Evolutionary conservation across 2,329 filamentous ascomycete species (phyloP), one percentile per base, ranked within the genome.

Genomic region (Karstenula rhodostoma): DNA sequence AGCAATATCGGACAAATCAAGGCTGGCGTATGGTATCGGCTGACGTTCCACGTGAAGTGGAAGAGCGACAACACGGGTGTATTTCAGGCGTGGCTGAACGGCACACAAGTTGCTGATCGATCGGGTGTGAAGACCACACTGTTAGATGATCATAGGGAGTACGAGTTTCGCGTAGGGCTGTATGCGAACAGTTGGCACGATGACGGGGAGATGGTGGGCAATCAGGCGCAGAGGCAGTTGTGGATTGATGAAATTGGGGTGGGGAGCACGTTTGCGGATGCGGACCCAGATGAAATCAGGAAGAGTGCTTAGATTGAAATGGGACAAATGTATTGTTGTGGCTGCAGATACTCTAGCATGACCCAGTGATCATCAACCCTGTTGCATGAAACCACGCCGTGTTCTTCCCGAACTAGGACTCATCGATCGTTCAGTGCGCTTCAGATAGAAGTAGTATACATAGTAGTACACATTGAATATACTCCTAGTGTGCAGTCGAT

Each of bases 161-260:
- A 84, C 64, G 74, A 81, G 68, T 84, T 83, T 70, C 71, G 78
- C 6, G 78, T 84, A 13, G 83, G 83, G 0, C 69, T 84, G 33
- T 85, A 85, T 69, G 82, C 82, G 0, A 85, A 84, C 66, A 77
- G 78, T 12, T 85, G 82, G 83, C 72, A 82, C 59, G 82, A 84
- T 60, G 73, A 61, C 5, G 8, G 43, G 7, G 49, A 49, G 40
- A 53, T 56, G 37, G 19, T 48, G 13, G 56, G 60, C 1, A 48
- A 43, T 10, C 52, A 62, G 56, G 7, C 32, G 22, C 19, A 52
- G 23, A 52, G 49, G 35, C 22, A 25, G 49, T 19, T 52, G 12
- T 52, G 49, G 49, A 52, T 52, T 29, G 49, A 52, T 29, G 49
- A 52, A 17, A 40, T 52, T 33, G 49, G 49, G 13, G 35, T 52